Percentiles rank a stretch among this genome's conserved stretches.
These are phyloP conservation scores for Rhizopogon sp. DNA, from an alignment of 768 basidiomycete genomes.

Conservation along the genomic window DNA sequence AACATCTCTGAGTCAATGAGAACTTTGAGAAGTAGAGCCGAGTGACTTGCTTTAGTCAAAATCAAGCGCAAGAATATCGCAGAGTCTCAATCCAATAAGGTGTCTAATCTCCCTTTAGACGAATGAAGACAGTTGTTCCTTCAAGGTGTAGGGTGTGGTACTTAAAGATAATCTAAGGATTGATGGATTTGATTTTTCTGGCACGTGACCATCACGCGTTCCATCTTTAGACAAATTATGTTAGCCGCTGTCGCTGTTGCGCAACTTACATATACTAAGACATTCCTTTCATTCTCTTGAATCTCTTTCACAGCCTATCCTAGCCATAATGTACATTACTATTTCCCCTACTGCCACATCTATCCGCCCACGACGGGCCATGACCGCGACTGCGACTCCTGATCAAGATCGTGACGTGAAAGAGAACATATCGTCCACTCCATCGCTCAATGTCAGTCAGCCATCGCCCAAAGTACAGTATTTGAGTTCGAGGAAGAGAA, in stretches of 20 bases:
- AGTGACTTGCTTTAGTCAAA: too few species aligned
- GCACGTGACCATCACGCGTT: constrained; percentile 16
- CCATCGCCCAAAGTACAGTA: neutral
- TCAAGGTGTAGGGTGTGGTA: too few species aligned
- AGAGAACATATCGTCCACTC: constrained; percentile 9
- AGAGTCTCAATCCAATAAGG: too few species aligned
- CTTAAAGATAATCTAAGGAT: too few species aligned
- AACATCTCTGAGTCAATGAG: too few species aligned
- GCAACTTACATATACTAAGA: too few species aligned
- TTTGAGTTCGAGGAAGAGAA: constrained; percentile 19
- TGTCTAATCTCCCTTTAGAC: too few species aligned
- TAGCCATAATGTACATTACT: constrained; percentile 2
- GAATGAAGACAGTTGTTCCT: too few species aligned
- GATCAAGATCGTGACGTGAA: constrained; percentile 3
- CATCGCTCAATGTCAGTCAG: neutral
- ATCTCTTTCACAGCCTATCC: constrained; percentile 16
- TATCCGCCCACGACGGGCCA: constrained; percentile 19
- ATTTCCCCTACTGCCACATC: constrained; percentile 23
- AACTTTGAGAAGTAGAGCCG: too few species aligned
- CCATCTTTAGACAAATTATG: neutral
- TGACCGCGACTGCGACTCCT: neutral
- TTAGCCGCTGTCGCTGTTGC: constrained; percentile 15
- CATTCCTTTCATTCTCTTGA: neutral
- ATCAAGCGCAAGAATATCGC: too few species aligned
- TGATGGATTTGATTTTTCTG: neutral